Evolutionary conservation across 164 flowering plant genomes (phyloP), one percentile per base, ranked within the genome.

Genomic region (Malania oleifera): DNA sequence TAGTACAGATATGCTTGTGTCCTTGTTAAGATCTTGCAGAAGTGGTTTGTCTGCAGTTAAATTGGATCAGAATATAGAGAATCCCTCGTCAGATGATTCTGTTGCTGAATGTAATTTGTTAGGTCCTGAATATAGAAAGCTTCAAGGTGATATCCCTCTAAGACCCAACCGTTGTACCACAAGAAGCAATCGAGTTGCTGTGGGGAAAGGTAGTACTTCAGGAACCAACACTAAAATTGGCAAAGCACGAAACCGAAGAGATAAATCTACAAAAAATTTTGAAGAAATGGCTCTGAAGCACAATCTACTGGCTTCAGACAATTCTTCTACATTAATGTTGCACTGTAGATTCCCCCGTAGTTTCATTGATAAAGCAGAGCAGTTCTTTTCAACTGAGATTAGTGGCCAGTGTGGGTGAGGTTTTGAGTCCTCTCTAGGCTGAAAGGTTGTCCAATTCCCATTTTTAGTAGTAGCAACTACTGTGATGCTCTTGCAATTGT

Each of bases 1-100:
- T 56, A 91, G 96, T 72, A 66, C 70, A 60, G 98, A 89, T 17
- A 91, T 91, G 98, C 76, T 91, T 50, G 80, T 86, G 44, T 80
- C 95, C 25, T 71, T 87, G 67, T 73, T 91, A 44, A 80, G 61
- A 67, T 89, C 95, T 31, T 85, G 96, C 75, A 83, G 69, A 78
- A 84, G 68, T 66, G 75, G 67, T 48, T 57, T 50, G 62, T 63
- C 72, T 14, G 53, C 60, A 2, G 46, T 52, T 58, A 72, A 61
- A 34, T 66, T 76, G 1, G 72, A 52, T 64, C 50, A 72, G 14
- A 41, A 57, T 13, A 56, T 49, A 15, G 77, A 78, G 19, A 72
- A 53, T 50, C 47, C 63, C 20, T 25, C 35, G 3, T 20, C 54
- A n/a, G 84, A 77, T 9, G 77, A 75, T 52, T 37, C 70, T n/a